phyloP scores from a whole-genome alignment of 2,329 filamentous ascomycete species.

The Lachnum nothofagi region DNA sequence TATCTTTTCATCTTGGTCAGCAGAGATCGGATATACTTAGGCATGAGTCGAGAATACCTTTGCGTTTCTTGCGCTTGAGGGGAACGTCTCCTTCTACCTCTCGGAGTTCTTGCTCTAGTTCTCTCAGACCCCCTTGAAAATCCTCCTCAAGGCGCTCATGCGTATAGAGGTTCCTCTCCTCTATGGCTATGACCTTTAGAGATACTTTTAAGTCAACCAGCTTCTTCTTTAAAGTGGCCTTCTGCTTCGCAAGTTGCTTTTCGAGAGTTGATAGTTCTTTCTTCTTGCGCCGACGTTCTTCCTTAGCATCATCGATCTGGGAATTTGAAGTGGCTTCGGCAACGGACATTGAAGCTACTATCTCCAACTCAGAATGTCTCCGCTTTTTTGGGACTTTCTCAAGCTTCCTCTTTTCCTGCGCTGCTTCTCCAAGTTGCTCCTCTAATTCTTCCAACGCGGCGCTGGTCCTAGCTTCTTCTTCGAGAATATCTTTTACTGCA shows the following conservation, averaged over 20 bases:
- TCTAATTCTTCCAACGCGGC: conserved; percentile 3
- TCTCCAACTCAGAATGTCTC: background rate
- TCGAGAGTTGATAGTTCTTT: background rate
- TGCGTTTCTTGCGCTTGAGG: too few species aligned
- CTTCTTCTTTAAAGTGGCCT: background rate
- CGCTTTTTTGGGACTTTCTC: background rate
- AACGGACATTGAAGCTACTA: too few species aligned
- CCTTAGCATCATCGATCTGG: background rate
- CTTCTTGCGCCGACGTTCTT: background rate
- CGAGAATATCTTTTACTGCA: conserved; percentile 1
- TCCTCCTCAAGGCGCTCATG: background rate
- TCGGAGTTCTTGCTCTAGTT: background rate
- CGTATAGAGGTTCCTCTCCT: background rate
- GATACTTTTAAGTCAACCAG: background rate
- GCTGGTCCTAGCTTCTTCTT: background rate
- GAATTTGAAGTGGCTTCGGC: too few species aligned
- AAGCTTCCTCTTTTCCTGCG: background rate
- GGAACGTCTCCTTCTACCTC: background rate
- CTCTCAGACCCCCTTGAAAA: background rate
- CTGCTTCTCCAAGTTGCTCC: background rate
- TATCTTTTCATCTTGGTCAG: too few species aligned
- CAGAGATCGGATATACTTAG: too few species aligned
- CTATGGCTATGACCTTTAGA: background rate
- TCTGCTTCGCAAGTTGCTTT: background rate
- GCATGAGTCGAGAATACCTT: too few species aligned